These are phyloP conservation scores for Chenopodium suecicum DNA, from an alignment of 148 eudicot species.

Conservation along the genomic window DNA sequence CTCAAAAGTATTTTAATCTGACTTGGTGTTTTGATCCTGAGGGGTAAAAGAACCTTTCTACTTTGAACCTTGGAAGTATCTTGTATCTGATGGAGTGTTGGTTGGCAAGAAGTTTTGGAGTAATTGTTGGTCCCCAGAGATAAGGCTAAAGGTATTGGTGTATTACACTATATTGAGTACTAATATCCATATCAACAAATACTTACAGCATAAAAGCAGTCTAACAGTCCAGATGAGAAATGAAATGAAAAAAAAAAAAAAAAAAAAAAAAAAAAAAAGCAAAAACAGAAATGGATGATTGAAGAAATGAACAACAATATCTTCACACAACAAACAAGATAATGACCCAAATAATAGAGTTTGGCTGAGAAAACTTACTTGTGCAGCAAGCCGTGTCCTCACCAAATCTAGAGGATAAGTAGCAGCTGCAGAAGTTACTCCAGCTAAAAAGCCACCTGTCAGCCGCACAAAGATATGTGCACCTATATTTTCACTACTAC, in stretches of 20 bases:
- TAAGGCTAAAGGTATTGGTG: background rate
- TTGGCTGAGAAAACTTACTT: slow-evolving; percentile 33
- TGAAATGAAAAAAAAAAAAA: no score
- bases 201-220: background rate
- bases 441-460: slow-evolving; percentile 84
- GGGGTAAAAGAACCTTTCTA: no score
- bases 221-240: background rate
- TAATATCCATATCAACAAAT: background rate
- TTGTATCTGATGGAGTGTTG: no score
- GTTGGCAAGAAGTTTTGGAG: no score
- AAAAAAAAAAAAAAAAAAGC: background rate
- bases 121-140: background rate
- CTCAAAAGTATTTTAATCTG: no score
- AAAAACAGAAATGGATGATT: background rate
- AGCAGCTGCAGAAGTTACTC: slow-evolving; percentile 71
- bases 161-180: background rate
- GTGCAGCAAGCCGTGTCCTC: slow-evolving; percentile 78
- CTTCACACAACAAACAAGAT: background rate
- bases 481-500: slow-evolving; percentile 39
- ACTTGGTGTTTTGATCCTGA: no score
- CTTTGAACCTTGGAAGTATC: no score
- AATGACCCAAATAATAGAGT: background rate
- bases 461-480: slow-evolving; percentile 63
- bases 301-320: background rate
- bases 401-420: slow-evolving; percentile 77